These are phyloP conservation scores for Xerocomus potaroensis DNA, from an alignment of 768 basidiomycete genomes.

Conservation along the genomic window DNA sequence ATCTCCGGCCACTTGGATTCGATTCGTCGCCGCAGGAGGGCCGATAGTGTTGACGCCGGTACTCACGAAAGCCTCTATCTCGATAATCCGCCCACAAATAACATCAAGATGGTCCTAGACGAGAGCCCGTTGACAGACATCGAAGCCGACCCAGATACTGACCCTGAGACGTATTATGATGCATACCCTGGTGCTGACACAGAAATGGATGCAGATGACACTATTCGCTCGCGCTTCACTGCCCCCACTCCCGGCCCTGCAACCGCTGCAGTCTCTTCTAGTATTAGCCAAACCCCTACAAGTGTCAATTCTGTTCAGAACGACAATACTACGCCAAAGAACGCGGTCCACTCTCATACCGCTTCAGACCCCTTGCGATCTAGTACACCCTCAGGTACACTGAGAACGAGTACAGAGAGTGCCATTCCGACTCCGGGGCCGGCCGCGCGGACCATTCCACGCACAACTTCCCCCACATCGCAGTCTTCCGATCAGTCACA, in stretches of 20 bases:
- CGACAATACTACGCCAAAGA: constrained; percentile 39
- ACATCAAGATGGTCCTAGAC: constrained; percentile 59
- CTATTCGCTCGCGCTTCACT: constrained; percentile 15
- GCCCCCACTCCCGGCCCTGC: constrained; percentile 14
- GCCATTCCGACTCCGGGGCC: constrained; percentile 33
- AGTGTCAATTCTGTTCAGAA: constrained; percentile 33
- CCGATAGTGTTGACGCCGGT: constrained; percentile 59
- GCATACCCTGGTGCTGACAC: constrained; percentile 19
- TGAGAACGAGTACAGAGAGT: constrained; percentile 39
- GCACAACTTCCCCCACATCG: constrained; percentile 30
- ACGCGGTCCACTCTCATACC: constrained; percentile 35
- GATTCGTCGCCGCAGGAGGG: constrained; percentile 47
- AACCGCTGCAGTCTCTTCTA: constrained; percentile 24
- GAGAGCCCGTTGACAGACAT: constrained; percentile 74
- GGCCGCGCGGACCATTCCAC: constrained; percentile 15
- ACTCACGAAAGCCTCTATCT: constrained; percentile 62
- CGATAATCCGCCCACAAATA: constrained; percentile 51
- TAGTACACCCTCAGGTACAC: constrained; percentile 38
- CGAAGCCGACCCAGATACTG: constrained; percentile 47
- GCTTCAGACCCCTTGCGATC: constrained; percentile 45
- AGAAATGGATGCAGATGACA: constrained; percentile 14
- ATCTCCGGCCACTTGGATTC: constrained; percentile 21
- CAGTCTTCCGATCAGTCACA: constrained; percentile 30
- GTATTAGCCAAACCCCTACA: constrained; percentile 43
- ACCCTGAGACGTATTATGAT: constrained; percentile 40